Conservation (phyloP, 352 stramenopile genomes). For the Pythium plurisporium region DNA sequence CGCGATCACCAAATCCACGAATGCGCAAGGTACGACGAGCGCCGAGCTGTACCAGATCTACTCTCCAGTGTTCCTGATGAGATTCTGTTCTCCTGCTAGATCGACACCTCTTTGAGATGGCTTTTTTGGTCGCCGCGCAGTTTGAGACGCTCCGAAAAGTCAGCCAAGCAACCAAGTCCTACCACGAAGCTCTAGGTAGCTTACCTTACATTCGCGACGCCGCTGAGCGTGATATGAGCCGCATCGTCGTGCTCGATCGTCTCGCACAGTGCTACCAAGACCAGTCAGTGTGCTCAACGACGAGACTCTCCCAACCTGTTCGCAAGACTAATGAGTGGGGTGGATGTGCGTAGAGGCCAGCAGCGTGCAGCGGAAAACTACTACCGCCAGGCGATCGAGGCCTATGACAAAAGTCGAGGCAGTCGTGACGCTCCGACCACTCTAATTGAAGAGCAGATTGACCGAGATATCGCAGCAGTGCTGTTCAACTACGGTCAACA, state of each 20-base stretch:
- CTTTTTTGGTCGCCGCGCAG: slow-evolving; percentile 71
- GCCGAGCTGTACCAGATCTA: neutral
- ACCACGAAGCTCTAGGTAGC: slow-evolving; percentile 59
- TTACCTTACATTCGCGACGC: slow-evolving; percentile 31
- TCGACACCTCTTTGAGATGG: slow-evolving; percentile 72
- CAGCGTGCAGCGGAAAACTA: slow-evolving; percentile 34
- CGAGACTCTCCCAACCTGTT: too few species aligned
- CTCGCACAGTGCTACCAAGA: slow-evolving; percentile 80
- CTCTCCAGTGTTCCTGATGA: too few species aligned
- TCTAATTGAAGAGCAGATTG: slow-evolving; percentile 11
- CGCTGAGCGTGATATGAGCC: slow-evolving; percentile 33
- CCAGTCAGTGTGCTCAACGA: slow-evolving; percentile 19
- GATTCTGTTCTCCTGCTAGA: slow-evolving; percentile 30
- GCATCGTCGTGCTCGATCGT: slow-evolving; percentile 69
- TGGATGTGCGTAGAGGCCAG: slow-evolving; percentile 33
- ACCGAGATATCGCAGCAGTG: slow-evolving; percentile 26
- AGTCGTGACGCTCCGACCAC: neutral
- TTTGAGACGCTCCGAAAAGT: slow-evolving; percentile 51
- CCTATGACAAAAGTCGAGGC: slow-evolving; percentile 21
- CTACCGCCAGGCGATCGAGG: slow-evolving; percentile 31
- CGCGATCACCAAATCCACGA: slow-evolving; percentile 56
- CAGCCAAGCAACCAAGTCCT: slow-evolving; percentile 51
- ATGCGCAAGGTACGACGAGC: slow-evolving; percentile 39
- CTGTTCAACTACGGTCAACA: slow-evolving; percentile 33
- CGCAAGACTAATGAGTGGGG: too few species aligned